Conservation (phyloP, 2,329 filamentous ascomycete species). For the Fusarium xylarioides region DNA sequence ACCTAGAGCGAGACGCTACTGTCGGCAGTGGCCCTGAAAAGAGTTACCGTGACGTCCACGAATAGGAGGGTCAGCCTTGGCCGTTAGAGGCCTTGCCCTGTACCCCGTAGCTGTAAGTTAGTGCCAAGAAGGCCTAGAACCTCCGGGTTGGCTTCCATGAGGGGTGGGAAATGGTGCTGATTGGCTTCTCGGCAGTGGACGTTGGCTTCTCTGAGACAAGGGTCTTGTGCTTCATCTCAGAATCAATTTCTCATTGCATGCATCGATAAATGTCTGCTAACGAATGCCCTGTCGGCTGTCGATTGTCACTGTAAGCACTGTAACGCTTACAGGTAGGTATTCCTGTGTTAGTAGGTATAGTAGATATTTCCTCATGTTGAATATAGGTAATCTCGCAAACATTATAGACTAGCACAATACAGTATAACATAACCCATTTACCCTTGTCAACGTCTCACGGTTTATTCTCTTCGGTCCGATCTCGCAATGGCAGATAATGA, state of each 20-base stretch:
- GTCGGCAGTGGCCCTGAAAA: conserved; percentile 26
- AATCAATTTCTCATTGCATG: neutral
- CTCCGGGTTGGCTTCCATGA: conserved; percentile 11
- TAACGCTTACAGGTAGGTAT: neutral
- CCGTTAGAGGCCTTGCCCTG: neutral
- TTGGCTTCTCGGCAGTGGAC: conserved; percentile 29
- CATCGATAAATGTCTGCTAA: neutral
- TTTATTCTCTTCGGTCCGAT: conserved; percentile 29
- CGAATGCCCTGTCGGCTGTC: neutral
- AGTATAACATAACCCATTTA: conserved; percentile 7
- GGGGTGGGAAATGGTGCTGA: neutral
- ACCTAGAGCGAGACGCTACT: conserved; percentile 20
- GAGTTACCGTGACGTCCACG: conserved; percentile 1
- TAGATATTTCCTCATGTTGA: neutral
- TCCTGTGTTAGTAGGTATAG: too few species aligned
- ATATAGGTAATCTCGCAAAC: conserved; percentile 4
- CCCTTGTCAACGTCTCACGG: conserved; percentile 10
- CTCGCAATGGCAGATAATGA: conserved; percentile 22
- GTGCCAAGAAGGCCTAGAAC: conserved; percentile 35
- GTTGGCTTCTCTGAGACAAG: conserved; percentile 15
- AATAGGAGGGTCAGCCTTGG: conserved; percentile 11
- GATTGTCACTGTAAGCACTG: neutral
- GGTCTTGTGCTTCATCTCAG: conserved; percentile 10
- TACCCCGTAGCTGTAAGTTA: neutral
- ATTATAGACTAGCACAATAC: neutral